Evolutionary conservation across 495 filamentous ascomycete species (phyloP), one percentile per base, ranked within the genome.

Genomic region (Hypoxylon cercidicola): DNA sequence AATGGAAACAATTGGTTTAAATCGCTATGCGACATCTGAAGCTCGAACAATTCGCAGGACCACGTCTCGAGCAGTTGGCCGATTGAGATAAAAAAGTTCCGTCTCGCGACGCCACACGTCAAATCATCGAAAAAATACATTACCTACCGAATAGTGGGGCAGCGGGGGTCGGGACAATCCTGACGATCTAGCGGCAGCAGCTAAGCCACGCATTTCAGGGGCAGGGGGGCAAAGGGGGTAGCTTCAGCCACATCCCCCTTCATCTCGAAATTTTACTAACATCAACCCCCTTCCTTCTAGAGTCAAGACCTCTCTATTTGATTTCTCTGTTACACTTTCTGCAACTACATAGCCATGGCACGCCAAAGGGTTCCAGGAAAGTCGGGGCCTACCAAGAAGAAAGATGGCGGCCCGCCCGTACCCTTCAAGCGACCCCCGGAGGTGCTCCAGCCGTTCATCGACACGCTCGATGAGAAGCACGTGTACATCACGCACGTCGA

Each of bases 401-500:
- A 61, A 32, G 58, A 72, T 43, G 62, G 49, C 45, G 64, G 66
- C 6, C 71, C 72, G n/a, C 85, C 86, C 2, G 72, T 80, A 34
- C 91, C 91, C 5, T 94, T 93, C 80, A 79, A 78, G 44, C 76
- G 76, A 60, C 85, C 86, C 0, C 85, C 90, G 3, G 53, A 81
- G 19, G 70, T 76, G 18, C 82, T 93, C 37, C 53, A 80, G 12
- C 83, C 88, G 16, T 85, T 94, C 75, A 79, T 88, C 70, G 61
- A 80, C 35, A 83, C 79, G 18, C 84, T 94, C 62, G 80, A 85
- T 63, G 75, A 79, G 21, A 68, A 81, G 19, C 84, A 90, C 72
- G 80, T 94, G 72, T 95, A 96, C 82, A 85, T 96, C 63, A 80
- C 87, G 21, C 90, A 93, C 79, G 78, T 94, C 78, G 92, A 96